Base-by-base conservation (phyloP, 116 monocot species). In the Iris pallida region DNA sequence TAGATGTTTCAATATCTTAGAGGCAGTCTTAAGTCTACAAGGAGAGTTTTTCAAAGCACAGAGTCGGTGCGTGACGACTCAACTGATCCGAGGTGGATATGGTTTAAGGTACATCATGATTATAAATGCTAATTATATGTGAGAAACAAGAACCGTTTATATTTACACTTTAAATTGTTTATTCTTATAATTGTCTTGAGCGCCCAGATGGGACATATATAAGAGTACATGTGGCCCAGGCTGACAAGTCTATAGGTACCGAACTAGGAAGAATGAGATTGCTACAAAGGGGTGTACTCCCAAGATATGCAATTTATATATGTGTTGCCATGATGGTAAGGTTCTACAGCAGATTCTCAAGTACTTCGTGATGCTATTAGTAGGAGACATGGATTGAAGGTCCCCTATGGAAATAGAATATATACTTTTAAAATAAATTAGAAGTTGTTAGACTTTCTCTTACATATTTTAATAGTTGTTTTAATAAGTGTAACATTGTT, bases 271-370 rank as follows among this genome's bases (percentile, higher is more conserved):
- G 43, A n/a, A 12, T 58, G 57, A 58, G 19, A 58, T 70, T 20
- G 20, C 19, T 4, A 70, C 70, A 4, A 70, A 58, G 20, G 18
- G 4, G 59, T 70, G 2, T 57, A 17, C 19, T 45, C 57, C 2
- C 19, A 44, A 59, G 8, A 59, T 45, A 59, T 70, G 69, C 20
- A 59, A 45, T 70, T 58, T 47, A 70, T 70, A 49, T 59, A 48
- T 46, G 45, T 59, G 4, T 40, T 70, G 15, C 47, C 60, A 17
- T 2, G 20, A 1, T 70, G 58, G 60, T 30, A 70, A 19, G 60
- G 59, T 7, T 70, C 20, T 48, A 13, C 59, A 17, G 11, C 8
- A 17, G 70, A 70, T 60, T 30, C 30, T 12, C 3, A 14, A 59
- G 70, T 70, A 8, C 20, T 70, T 58, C 17, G 59, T 8, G 59